Percentiles rank a stretch among this genome's conserved stretches.
phyloP scores from a whole-genome alignment of 129 eudicot species.

The Artemisia tridentata region DNA sequence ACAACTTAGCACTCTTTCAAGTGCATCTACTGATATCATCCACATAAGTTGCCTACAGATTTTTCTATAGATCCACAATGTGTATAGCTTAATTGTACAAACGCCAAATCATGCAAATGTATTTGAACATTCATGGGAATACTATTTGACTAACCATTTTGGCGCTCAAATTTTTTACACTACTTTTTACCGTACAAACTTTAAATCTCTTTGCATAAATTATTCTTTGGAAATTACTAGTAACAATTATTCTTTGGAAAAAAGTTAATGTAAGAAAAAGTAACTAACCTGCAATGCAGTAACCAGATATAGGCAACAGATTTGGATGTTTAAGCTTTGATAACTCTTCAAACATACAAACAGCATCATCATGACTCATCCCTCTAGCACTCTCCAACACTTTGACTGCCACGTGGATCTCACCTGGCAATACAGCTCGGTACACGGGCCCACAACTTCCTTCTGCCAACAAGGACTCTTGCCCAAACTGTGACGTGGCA shows the following conservation, averaged over 20 bases:
- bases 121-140: background rate
- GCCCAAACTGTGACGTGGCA: slow-evolving; percentile 95
- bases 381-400: slow-evolving; percentile 69
- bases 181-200: background rate
- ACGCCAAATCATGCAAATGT: no score
- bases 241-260: slow-evolving; percentile 8
- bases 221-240: background rate
- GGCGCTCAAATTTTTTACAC: background rate
- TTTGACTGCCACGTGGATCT: slow-evolving; percentile 97
- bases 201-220: slow-evolving; percentile 12
- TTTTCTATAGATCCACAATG: background rate
- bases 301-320: slow-evolving; percentile 76
- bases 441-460: slow-evolving; percentile 98
- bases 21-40: background rate
- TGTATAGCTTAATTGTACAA: background rate
- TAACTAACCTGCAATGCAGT: slow-evolving; percentile 89
- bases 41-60: background rate
- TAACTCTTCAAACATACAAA: slow-evolving; percentile 68
- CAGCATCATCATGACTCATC: slow-evolving; percentile 54
- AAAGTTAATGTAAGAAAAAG: slow-evolving; percentile 1
- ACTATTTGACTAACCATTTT: background rate
- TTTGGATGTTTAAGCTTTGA: slow-evolving; percentile 78
- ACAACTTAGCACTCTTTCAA: no score
- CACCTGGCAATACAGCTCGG: slow-evolving; percentile 93
- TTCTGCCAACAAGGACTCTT: slow-evolving; percentile 75